Evolutionary conservation across 2,329 filamentous ascomycete genomes (phyloP).

Genomic region (Zasmidium angulare): DNA sequence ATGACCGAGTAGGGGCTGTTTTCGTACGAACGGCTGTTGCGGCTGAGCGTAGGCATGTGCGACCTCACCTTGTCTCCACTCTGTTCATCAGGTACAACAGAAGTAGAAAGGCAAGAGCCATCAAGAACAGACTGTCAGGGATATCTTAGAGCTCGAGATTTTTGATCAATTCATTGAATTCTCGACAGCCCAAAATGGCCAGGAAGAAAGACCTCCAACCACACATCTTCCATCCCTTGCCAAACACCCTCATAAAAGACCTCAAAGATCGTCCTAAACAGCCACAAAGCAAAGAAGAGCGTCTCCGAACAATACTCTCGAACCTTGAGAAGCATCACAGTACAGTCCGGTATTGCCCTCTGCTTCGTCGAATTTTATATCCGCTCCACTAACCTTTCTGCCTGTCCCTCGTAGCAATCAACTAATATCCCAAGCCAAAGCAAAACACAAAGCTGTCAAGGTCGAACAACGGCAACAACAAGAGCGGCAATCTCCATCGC

Average conservation of each 20-base stretch:
- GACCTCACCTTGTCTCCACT: too few species aligned
- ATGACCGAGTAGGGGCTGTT: not conserved
- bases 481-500: not conserved
- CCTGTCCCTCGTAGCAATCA: constrained; percentile 2
- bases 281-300: constrained; percentile 17
- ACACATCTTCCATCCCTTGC: constrained; percentile 22
- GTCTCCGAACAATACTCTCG: constrained; percentile 23
- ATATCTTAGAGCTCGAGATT: too few species aligned
- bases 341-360: constrained; percentile 10
- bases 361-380: not conserved
- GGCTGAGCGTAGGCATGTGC: too few species aligned
- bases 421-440: constrained; percentile 16
- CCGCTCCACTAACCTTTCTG: not conserved
- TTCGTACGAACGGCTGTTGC: not conserved
- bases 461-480: not conserved
- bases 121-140: too few species aligned
- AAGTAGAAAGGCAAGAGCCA: too few species aligned
- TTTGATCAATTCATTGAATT: too few species aligned
- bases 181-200: not conserved
- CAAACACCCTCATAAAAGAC: constrained; percentile 8
- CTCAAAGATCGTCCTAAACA: constrained; percentile 8
- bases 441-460: not conserved
- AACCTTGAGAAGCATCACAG: constrained; percentile 27
- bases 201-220: constrained; percentile 8
- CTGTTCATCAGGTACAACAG: too few species aligned